Evolutionary conservation across 1,284 basidiomycete genomes (phyloP).

Genomic region (Cryptococcus neoformans): DNA sequence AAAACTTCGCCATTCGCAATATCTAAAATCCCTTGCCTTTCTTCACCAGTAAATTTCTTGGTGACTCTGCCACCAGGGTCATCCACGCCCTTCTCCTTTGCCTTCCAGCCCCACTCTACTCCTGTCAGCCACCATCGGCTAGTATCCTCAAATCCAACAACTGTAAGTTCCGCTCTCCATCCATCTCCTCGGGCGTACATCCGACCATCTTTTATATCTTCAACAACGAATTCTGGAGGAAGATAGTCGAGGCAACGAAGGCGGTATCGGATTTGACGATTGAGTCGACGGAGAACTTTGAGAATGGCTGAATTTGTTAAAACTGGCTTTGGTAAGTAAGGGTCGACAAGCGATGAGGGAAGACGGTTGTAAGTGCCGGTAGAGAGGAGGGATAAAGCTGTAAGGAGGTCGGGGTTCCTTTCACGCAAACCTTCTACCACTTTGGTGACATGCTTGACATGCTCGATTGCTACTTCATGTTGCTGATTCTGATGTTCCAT

Average conservation of each 20-base stretch:
- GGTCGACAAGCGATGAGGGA: conserved; percentile 31
- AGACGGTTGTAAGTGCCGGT: conserved; percentile 36
- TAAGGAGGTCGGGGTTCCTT: conserved; percentile 44
- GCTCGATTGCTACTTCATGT: conserved; percentile 36
- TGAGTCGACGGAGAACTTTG: conserved; percentile 29
- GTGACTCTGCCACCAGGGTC: conserved; percentile 20
- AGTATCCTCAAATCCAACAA: conserved; percentile 37
- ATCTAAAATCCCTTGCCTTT: conserved; percentile 39
- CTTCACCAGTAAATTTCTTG: conserved; percentile 25
- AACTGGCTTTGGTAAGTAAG: conserved; percentile 28
- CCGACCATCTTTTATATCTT: conserved; percentile 35
- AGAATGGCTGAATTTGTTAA: conserved; percentile 30
- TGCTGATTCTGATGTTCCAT: conserved; percentile 44
- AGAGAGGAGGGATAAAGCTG: conserved; percentile 32
- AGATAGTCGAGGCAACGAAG: conserved; percentile 40
- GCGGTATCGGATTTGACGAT: conserved; percentile 39
- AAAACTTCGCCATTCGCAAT: conserved; percentile 38
- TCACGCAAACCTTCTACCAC: conserved; percentile 39
- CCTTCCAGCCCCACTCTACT: conserved; percentile 40
- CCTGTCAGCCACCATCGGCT: conserved; percentile 44
- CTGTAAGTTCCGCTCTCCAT: conserved; percentile 38
- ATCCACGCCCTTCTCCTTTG: conserved; percentile 19
- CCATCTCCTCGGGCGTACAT: conserved; percentile 27
- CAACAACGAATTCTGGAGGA: conserved; percentile 35
- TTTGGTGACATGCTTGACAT: conserved; percentile 32